phyloP scores from a whole-genome alignment of 768 basidiomycete species.

The Sporobolomyces phaffii region DNA sequence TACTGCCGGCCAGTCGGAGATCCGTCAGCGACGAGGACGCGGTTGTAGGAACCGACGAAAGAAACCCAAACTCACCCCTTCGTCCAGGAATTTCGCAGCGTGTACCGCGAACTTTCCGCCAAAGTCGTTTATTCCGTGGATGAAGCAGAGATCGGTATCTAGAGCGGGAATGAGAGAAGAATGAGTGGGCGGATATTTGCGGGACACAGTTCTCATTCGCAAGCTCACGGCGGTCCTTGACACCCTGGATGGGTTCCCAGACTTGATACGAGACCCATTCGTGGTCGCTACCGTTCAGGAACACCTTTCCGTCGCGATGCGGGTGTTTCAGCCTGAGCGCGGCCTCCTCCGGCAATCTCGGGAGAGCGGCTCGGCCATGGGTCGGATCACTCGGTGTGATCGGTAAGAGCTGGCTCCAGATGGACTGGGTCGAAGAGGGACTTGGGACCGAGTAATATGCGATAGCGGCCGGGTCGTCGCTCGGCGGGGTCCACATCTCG shows the following conservation, averaged over 20 bases:
- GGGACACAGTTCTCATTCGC: too few species aligned
- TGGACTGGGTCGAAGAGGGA: slow-evolving; percentile 1
- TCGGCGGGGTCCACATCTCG: slow-evolving; percentile 13
- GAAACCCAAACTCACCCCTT: slow-evolving; percentile 11
- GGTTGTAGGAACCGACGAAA: neutral
- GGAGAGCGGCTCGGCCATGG: slow-evolving; percentile 28
- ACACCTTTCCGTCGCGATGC: slow-evolving; percentile 20
- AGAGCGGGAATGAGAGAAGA: neutral
- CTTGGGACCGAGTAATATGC: slow-evolving; percentile 23
- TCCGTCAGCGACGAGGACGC: too few species aligned
- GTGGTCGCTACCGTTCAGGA: neutral
- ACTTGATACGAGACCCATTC: slow-evolving; percentile 41
- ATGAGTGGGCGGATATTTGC: too few species aligned
- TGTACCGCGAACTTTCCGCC: slow-evolving; percentile 39
- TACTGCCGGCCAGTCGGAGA: slow-evolving; percentile 16
- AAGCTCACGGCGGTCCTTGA: slow-evolving; percentile 11
- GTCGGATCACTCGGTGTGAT: slow-evolving; percentile 19
- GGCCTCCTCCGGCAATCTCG: slow-evolving; percentile 19
- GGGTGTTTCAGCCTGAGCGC: slow-evolving; percentile 7
- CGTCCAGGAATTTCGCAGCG: slow-evolving; percentile 36
- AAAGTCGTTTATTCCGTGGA: slow-evolving; percentile 40
- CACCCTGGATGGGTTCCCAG: slow-evolving; percentile 28
- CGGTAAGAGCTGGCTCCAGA: slow-evolving; percentile 2
- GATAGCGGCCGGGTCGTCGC: neutral
- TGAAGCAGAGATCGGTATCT: slow-evolving; percentile 35